phyloP scores from a whole-genome alignment of 2,329 filamentous ascomycete genomes.

The Madurella fahalii region DNA sequence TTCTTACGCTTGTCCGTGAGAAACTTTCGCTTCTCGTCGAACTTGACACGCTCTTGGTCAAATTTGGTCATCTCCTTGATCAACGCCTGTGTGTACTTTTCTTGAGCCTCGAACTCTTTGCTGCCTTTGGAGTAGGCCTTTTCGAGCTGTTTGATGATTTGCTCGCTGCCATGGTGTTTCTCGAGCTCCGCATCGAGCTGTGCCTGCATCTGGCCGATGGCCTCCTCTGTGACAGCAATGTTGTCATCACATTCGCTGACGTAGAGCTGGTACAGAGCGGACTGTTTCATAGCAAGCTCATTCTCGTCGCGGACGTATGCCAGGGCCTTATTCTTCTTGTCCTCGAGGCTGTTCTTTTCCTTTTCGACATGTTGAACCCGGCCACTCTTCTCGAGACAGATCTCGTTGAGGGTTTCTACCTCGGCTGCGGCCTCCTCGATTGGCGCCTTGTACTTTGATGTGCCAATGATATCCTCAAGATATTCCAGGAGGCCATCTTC shows the following conservation, averaged over 20 bases:
- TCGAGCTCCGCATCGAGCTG: slow-evolving; percentile 83
- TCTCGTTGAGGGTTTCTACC: slow-evolving; percentile 88
- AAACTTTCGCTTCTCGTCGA: slow-evolving; percentile 97
- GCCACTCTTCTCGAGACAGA: slow-evolving; percentile 90
- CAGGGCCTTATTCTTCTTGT: slow-evolving; percentile 93
- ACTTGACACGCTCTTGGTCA: slow-evolving; percentile 95
- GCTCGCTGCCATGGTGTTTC: slow-evolving; percentile 85
- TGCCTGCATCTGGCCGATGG: slow-evolving; percentile 83
- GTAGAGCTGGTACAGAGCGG: slow-evolving; percentile 87
- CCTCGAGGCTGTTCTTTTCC: slow-evolving; percentile 86
- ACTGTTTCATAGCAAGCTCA: slow-evolving; percentile 83
- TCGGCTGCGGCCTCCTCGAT: slow-evolving; percentile 92
- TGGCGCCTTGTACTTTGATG: slow-evolving; percentile 94
- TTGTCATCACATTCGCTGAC: slow-evolving; percentile 87
- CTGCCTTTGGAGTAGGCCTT: slow-evolving; percentile 77
- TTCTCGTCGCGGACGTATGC: slow-evolving; percentile 90
- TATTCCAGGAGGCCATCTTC: slow-evolving; percentile 96
- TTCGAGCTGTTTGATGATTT: slow-evolving; percentile 84
- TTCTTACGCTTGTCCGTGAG: slow-evolving; percentile 88
- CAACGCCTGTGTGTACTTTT: slow-evolving; percentile 74
- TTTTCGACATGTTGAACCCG: slow-evolving; percentile 98
- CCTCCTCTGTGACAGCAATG: slow-evolving; percentile 80
- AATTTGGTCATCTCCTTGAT: slow-evolving; percentile 87
- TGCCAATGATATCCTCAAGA: slow-evolving; percentile 96
- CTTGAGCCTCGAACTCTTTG: slow-evolving; percentile 77